phyloP scores from a whole-genome alignment of 176 grass and related monocot species.

The Aegilops sharonensis region DNA sequence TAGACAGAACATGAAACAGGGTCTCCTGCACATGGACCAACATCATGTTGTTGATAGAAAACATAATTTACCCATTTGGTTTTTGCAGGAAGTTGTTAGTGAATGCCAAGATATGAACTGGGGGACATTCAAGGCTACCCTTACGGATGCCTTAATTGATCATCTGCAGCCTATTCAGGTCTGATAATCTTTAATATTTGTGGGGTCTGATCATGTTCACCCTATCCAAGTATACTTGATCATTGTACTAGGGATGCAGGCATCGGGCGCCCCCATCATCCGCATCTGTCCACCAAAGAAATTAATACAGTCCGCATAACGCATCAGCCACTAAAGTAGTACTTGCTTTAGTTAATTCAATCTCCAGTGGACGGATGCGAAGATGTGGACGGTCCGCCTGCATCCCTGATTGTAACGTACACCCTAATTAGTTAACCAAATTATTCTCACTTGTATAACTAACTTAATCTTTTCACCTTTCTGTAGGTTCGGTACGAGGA shows the following conservation, averaged over 20 bases:
- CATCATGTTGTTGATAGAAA: constrained; percentile 1
- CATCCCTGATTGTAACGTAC: too few species aligned
- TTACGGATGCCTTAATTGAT: constrained; percentile 80
- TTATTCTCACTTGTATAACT: neutral
- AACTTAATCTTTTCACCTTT: constrained; percentile 25
- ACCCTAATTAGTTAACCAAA: neutral
- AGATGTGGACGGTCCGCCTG: too few species aligned
- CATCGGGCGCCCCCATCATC: too few species aligned
- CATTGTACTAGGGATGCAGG: too few species aligned
- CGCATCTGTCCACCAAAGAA: too few species aligned
- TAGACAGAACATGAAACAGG: neutral
- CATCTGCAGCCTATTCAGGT: constrained; percentile 97
- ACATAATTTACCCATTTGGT: constrained; percentile 10
- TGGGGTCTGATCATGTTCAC: neutral
- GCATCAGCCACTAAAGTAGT: too few species aligned
- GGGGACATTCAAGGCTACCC: constrained; percentile 79
- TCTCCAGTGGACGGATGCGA: too few species aligned
- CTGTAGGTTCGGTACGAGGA: constrained; percentile 68
- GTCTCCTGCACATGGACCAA: neutral
- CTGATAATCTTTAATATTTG: neutral
- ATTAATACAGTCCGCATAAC: too few species aligned
- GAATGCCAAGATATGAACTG: constrained; percentile 97
- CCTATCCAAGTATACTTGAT: constrained; percentile 13
- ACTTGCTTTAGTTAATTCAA: too few species aligned
- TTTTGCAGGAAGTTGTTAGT: constrained; percentile 65